Evolutionary conservation across 176 grass and related monocot genomes (phyloP).

Genomic region (Elaeis guineensis): DNA sequence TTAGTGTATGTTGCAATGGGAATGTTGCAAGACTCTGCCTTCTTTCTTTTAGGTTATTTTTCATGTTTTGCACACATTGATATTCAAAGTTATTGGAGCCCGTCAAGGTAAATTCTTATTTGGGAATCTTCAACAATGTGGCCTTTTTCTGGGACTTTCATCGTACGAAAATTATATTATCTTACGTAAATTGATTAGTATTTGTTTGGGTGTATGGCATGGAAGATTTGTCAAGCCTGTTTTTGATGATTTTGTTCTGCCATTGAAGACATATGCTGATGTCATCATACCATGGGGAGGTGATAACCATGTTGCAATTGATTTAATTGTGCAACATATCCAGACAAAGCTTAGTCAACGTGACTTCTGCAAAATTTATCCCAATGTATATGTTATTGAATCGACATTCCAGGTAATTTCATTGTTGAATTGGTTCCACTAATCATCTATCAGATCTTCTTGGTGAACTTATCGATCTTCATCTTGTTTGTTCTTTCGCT

Average conservation of each 20-base stretch:
- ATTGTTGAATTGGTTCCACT: background rate
- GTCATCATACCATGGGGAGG: conserved; percentile 13
- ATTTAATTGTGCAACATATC: conserved; percentile 21
- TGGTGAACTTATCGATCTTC: too few species aligned
- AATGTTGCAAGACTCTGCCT: too few species aligned
- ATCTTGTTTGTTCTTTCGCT: too few species aligned
- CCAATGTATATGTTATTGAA: conserved; percentile 7
- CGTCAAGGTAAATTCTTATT: too few species aligned
- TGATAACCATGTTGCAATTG: conserved; percentile 14
- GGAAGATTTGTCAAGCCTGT: conserved; percentile 10
- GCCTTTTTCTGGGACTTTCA: too few species aligned
- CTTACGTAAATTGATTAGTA: background rate
- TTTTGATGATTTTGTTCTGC: conserved; percentile 18
- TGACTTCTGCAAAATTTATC: conserved; percentile 14
- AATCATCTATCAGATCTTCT: background rate
- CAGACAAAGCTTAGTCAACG: conserved; percentile 14
- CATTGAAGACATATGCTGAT: conserved; percentile 16
- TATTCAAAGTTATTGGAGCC: too few species aligned
- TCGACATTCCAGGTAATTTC: background rate
- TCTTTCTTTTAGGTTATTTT: too few species aligned
- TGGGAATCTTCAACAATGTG: too few species aligned
- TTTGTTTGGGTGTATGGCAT: conserved; percentile 4
- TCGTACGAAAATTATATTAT: background rate
- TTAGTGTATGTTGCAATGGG: too few species aligned
- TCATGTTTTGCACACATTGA: too few species aligned